A percentile compares a stretch with the other conserved stretches of the same genome.
phyloP scores from a whole-genome alignment of 129 eudicot genomes.

The Scalesia atractyloides region DNA sequence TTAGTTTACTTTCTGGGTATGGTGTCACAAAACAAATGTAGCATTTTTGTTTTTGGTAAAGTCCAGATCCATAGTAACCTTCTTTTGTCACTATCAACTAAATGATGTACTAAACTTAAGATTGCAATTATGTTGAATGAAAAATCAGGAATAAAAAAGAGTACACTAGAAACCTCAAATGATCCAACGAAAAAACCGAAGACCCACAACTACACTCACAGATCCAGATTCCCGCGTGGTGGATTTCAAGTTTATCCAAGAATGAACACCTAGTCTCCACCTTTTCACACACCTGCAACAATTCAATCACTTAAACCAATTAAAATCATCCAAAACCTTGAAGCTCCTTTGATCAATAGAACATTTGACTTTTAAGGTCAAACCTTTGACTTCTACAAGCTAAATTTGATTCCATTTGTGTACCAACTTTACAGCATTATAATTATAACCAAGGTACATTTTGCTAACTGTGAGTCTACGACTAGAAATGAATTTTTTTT shows the following conservation, averaged over 20 bases:
- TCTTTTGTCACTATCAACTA: slow-evolving; percentile 5
- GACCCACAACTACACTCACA: slow-evolving; percentile 67
- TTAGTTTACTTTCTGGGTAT: neutral
- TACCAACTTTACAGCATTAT: neutral
- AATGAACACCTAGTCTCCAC: slow-evolving; percentile 67
- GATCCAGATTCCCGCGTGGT: slow-evolving; percentile 67
- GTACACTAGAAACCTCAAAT: slow-evolving; percentile 43
- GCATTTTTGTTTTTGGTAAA: neutral
- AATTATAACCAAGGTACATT: neutral
- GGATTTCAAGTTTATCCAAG: slow-evolving; percentile 52
- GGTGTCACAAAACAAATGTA: slow-evolving; percentile 3
- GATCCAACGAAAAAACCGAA: slow-evolving; percentile 31
- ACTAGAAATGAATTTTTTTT: neutral
- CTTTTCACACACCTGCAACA: slow-evolving; percentile 41
- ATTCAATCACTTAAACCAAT: slow-evolving; percentile 16
- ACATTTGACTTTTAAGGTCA: neutral
- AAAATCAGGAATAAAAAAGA: neutral
- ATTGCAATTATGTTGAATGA: neutral
- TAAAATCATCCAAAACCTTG: neutral
- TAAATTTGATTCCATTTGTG: neutral
- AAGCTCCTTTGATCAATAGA: neutral
- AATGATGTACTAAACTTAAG: neutral
- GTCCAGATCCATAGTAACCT: neutral
- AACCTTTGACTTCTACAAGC: neutral
- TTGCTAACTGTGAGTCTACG: neutral